Percentiles rank a stretch among this genome's conserved stretches.
Evolutionary conservation across 805 yeast species (phyloP).

Genomic region (Blastobotrys peoriensis): DNA sequence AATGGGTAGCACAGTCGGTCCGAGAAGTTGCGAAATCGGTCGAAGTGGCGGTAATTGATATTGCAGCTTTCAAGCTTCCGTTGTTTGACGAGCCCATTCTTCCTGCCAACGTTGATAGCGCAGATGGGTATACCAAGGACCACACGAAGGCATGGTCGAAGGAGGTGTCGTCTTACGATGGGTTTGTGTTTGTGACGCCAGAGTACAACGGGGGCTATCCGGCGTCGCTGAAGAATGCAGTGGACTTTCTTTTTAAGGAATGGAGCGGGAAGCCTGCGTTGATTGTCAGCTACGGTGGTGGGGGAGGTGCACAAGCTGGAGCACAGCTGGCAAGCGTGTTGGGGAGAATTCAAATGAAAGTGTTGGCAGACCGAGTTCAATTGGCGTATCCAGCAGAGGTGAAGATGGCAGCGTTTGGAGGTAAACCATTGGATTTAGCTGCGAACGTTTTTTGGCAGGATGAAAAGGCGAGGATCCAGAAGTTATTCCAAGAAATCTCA

Average conservation of each 20-base stretch:
- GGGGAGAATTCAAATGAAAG: too few relatives aligned
- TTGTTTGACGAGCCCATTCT: constrained; percentile 28
- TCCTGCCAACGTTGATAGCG: constrained; percentile 22
- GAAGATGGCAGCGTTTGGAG: too few relatives aligned
- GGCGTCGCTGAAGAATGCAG: constrained; percentile 34
- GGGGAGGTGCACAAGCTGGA: constrained; percentile 28
- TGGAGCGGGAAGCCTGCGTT: constrained; percentile 33
- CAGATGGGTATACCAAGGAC: constrained; percentile 24
- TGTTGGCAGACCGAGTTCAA: too few relatives aligned
- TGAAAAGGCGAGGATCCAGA: too few relatives aligned
- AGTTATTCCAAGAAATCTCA: too few relatives aligned
- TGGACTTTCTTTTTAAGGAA: constrained; percentile 33
- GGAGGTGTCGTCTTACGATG: constrained; percentile 24
- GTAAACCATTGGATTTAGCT: too few relatives aligned
- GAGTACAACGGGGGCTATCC: constrained; percentile 37
- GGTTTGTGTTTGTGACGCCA: constrained; percentile 33
- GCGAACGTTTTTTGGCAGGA: too few relatives aligned
- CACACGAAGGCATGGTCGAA: constrained; percentile 28
- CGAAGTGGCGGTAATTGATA: constrained; percentile 1
- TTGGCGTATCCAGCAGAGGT: too few relatives aligned
- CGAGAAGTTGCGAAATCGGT: background rate
- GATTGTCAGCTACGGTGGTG: constrained; percentile 31
- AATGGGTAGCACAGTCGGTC: background rate
- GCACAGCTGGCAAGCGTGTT: too few relatives aligned
- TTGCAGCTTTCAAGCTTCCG: constrained; percentile 24